Base-by-base conservation (phyloP, 257 asterid species). In the Craterostigma plantagineum region DNA sequence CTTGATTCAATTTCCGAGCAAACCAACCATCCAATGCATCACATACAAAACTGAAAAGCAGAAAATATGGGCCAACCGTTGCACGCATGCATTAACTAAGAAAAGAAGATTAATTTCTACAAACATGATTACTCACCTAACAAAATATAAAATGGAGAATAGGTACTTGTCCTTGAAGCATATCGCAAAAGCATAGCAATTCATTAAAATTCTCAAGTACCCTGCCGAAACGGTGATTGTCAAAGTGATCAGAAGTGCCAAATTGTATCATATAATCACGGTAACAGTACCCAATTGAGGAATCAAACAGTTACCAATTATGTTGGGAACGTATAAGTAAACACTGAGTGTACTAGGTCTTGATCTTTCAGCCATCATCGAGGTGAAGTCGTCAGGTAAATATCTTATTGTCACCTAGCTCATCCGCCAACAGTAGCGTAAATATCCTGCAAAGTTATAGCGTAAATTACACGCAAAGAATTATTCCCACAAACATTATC, bases 1-100 rank as follows among this genome's bases (percentile, higher is more conserved):
- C 92, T 77, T 83, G 99, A 68, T 83, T 90, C 72, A 90, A 60
- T 68, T 69, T 90, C 35, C 99, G 94, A 9, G 99, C 99, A 65
- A 75, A 83, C 79, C 82, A 79, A 56, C 99, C 99, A 60, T 90
- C 99, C 77, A 90, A 67, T 36, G 95, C 94, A 68, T 90, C 99
- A 55, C 93, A 90, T 10, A 80, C 91, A 48, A 90, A 90, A 64
- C 99, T 83, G 76, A 18, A 65, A 58, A 52, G 43, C 7, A n/a
- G n/a, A n/a, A n/a, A n/a, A n/a, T n/a, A n/a, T n/a, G n/a, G n/a
- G n/a, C 35, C 33, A 56, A 7, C 46, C 16, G 40, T 8, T 18
- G 33, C 43, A 41, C 56, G 44, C 52, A 47, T 52, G 45, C 49
- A 34, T 52, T 1, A 16, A 4, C 13, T 11, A 40, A 10, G 1